These are phyloP conservation scores for Leavenworthia alabamica DNA, from an alignment of 345 rosid genomes.

Conservation along the genomic window DNA sequence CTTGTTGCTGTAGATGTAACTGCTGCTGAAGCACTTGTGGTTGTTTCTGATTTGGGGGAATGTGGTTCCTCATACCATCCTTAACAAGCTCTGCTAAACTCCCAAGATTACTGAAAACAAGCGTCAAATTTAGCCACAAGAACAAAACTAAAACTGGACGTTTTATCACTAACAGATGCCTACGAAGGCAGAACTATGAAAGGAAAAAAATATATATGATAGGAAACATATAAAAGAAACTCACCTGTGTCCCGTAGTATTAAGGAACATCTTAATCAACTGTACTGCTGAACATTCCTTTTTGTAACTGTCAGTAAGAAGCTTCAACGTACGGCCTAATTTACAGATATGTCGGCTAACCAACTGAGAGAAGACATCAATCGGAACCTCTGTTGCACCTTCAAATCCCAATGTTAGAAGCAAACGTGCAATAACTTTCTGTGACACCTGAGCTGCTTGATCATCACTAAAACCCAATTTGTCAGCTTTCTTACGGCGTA, in stretches of 20 bases:
- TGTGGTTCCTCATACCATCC: conserved; percentile 47
- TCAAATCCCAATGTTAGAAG: conserved; percentile 62
- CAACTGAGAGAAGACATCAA: conserved; percentile 75
- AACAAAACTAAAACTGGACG: background rate
- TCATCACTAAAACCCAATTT: conserved; percentile 55
- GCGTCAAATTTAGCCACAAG: conserved; percentile 8
- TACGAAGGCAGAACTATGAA: background rate
- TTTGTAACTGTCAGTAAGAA: conserved; percentile 77
- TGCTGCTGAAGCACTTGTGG: conserved; percentile 58
- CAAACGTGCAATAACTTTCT: conserved; percentile 59
- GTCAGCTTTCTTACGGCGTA: conserved; percentile 48
- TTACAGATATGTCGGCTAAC: conserved; percentile 60
- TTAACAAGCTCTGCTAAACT: conserved; percentile 69
- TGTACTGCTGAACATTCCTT: conserved; percentile 78
- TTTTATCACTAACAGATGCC: background rate
- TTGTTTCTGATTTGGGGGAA: conserved; percentile 58
- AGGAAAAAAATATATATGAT: background rate
- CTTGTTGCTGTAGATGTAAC: conserved; percentile 66
- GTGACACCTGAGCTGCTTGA: conserved; percentile 59
- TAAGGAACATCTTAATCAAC: conserved; percentile 85
- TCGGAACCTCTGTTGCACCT: conserved; percentile 67
- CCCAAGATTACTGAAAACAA: conserved; percentile 48
- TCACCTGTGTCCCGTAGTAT: conserved; percentile 58
- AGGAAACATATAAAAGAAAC: background rate
- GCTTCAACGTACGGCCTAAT: conserved; percentile 60